Conservation (phyloP, 2,329 filamentous ascomycete genomes). For the Niveomyces coronatus region DNA sequence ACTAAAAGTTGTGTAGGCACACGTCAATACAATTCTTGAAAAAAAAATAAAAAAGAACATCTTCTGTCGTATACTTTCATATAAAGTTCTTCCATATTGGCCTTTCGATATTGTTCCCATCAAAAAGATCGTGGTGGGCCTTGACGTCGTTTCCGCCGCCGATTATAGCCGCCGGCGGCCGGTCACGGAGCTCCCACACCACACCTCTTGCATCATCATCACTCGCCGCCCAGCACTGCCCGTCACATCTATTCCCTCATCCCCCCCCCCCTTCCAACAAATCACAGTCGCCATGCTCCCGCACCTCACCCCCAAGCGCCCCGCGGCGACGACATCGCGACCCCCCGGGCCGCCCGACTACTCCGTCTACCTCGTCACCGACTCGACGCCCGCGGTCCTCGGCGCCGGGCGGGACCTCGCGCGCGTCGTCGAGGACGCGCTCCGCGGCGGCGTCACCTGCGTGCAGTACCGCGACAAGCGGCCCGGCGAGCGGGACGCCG, state of each 20-base stretch:
- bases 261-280: background rate
- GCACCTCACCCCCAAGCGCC: slow-evolving; percentile 5
- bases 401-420: slow-evolving; percentile 59
- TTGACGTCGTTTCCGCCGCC: no score
- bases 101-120: no score
- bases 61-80: no score
- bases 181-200: no score
- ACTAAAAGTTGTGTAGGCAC: no score
- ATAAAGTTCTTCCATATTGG: no score
- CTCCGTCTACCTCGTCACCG: slow-evolving; percentile 82
- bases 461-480: slow-evolving; percentile 92
- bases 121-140: no score
- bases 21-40: no score
- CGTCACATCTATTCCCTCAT: background rate
- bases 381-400: slow-evolving; percentile 80
- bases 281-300: background rate
- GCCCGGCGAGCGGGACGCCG: slow-evolving; percentile 58
- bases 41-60: no score
- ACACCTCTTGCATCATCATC: no score
- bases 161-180: no score
- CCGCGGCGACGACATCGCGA: slow-evolving; percentile 23
- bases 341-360: slow-evolving; percentile 49
- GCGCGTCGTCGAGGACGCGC: slow-evolving; percentile 61
- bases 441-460: slow-evolving; percentile 71
- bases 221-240: no score